phyloP scores from a whole-genome alignment of 345 rosid species.

The Syzygium aromaticum region DNA sequence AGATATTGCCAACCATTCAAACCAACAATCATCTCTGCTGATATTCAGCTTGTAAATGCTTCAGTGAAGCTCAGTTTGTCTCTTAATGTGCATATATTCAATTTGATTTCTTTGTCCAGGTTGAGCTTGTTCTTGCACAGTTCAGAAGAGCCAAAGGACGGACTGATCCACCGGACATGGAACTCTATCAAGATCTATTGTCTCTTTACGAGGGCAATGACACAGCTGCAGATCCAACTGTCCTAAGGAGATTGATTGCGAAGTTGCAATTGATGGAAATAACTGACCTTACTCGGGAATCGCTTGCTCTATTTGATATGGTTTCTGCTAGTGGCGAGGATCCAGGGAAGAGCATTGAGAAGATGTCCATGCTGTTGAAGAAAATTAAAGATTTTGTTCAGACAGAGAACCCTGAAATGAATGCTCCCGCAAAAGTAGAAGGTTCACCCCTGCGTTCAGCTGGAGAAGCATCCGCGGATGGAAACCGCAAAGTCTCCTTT shows the following conservation, averaged over 20 bases:
- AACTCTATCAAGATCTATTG: constrained; percentile 52
- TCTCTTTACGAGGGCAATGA: constrained; percentile 50
- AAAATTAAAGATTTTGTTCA: constrained; percentile 85
- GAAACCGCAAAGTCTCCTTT: constrained; percentile 50
- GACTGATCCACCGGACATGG: constrained; percentile 52
- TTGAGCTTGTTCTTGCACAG: constrained; percentile 86
- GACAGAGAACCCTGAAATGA: constrained; percentile 52
- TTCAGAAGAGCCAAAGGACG: constrained; percentile 89
- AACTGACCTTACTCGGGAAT: constrained; percentile 74
- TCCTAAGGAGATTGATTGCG: constrained; percentile 49
- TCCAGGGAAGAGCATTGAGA: constrained; percentile 72
- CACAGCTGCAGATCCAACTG: constrained; percentile 34
- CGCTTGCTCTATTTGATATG: constrained; percentile 84
- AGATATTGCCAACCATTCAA: background rate
- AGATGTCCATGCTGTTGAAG: constrained; percentile 74
- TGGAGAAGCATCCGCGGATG: constrained; percentile 54
- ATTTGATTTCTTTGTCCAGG: constrained; percentile 32
- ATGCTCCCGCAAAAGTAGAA: constrained; percentile 29
- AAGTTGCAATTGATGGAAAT: constrained; percentile 71
- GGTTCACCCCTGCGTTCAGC: constrained; percentile 22
- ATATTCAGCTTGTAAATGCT: background rate
- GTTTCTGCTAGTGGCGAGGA: constrained; percentile 65
- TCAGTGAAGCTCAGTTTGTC: background rate
- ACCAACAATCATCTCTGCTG: background rate
- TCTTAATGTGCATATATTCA: background rate